Evolutionary conservation across 495 filamentous ascomycete species (phyloP).

Genomic region (Aspergillus bertholletiae): DNA sequence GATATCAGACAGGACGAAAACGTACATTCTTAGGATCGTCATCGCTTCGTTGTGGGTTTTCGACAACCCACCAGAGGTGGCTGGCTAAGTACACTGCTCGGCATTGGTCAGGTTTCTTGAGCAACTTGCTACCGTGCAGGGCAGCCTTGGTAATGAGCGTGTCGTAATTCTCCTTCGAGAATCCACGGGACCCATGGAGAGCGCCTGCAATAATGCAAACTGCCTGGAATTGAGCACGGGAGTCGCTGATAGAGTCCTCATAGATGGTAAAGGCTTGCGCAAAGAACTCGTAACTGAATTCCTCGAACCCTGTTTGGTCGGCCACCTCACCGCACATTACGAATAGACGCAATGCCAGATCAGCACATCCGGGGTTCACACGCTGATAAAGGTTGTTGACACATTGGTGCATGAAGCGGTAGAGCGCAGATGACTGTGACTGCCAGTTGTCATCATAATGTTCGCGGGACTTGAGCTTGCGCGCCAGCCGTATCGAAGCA

Average conservation of each 20-base stretch:
- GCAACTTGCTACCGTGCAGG: slow-evolving; percentile 90
- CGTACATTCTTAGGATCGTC: slow-evolving; percentile 80
- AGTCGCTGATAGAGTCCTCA: slow-evolving; percentile 92
- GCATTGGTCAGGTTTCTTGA: slow-evolving; percentile 98
- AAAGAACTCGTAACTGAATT: slow-evolving; percentile 97
- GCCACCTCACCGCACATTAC: slow-evolving; percentile 88
- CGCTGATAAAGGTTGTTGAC: slow-evolving; percentile 87
- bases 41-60: slow-evolving; percentile 76
- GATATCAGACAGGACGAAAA: neutral
- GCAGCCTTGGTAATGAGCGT: slow-evolving; percentile 97
- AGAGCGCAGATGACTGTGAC: slow-evolving; percentile 80
- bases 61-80: slow-evolving; percentile 96
- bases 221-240: slow-evolving; percentile 93
- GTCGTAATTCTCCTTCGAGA: slow-evolving; percentile 95
- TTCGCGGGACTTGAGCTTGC: slow-evolving; percentile 84
- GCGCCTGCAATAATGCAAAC: slow-evolving; percentile 92
- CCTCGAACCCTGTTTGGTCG: slow-evolving; percentile 88
- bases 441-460: slow-evolving; percentile 96
- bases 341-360: slow-evolving; percentile 84
- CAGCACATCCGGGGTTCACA: slow-evolving; percentile 75
- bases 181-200: slow-evolving; percentile 79
- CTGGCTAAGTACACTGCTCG: slow-evolving; percentile 93
- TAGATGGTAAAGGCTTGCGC: slow-evolving; percentile 98
- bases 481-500: slow-evolving; percentile 82
- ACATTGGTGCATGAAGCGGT: slow-evolving; percentile 89